phyloP scores from a whole-genome alignment of 768 basidiomycete species.

The Boletus rubescentipes region DNA sequence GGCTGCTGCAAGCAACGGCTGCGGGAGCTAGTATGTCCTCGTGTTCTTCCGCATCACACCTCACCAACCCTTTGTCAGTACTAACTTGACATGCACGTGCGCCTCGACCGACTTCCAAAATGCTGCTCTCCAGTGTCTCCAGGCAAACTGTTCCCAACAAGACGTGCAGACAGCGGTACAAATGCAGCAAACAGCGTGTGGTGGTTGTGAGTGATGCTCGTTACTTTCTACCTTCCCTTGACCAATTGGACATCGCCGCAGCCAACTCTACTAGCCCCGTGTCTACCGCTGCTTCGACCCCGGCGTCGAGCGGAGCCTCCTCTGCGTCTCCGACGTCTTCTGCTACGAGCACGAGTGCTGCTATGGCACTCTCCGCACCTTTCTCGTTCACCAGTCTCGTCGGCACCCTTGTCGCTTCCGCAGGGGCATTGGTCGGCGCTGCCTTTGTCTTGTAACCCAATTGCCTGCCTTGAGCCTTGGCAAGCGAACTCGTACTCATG shows the following conservation, averaged over 20 bases:
- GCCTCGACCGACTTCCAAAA: conserved; percentile 37
- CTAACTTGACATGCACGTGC: conserved; percentile 42
- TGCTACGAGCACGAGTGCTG: conserved; percentile 12
- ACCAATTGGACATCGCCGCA: neutral
- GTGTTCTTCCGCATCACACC: neutral
- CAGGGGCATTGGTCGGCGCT: conserved; percentile 27
- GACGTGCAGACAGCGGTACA: conserved; percentile 33
- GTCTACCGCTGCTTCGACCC: neutral
- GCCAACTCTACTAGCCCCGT: neutral
- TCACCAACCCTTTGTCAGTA: conserved; percentile 24
- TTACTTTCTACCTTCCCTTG: neutral
- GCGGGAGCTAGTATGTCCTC: conserved; percentile 17
- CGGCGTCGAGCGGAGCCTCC: neutral
- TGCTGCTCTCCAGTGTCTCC: conserved; percentile 34
- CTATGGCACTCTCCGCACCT: conserved; percentile 13
- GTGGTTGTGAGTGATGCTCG: conserved; percentile 5
- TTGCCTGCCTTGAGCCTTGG: neutral
- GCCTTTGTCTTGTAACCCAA: conserved; percentile 22
- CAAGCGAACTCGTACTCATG: neutral
- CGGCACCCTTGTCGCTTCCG: conserved; percentile 25
- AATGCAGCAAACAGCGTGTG: conserved; percentile 37
- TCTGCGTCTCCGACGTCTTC: neutral
- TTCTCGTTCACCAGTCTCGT: conserved; percentile 19
- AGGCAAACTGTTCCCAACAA: conserved; percentile 31
- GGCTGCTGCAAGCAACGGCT: neutral